Evolutionary conservation across 768 basidiomycete genomes (phyloP), one percentile per base, ranked within the genome.

Genomic region (Leucosporidium scottii): DNA sequence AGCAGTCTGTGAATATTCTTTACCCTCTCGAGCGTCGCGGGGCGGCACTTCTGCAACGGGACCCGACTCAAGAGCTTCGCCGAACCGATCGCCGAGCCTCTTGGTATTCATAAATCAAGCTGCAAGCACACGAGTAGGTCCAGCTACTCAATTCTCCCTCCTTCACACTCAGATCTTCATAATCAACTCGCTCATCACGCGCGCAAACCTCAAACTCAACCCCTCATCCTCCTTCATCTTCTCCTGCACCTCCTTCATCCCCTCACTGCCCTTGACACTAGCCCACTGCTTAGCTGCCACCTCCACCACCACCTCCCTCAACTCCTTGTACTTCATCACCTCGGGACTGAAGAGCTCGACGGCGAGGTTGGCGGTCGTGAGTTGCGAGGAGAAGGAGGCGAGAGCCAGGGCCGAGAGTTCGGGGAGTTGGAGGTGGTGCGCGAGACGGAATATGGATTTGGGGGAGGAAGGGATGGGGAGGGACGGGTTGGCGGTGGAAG

Each of bases 341-440:
- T 28, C 31, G 30, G 25, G 21, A 20, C 30, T 31, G 31, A 57
- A 64, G n/a, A 68, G 51, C 61, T 62, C 62, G 31, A 51, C 28
- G 18, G 39, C 51, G 34, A 39, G 54, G 27, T 44, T 59, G 0
- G 21, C 17, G 1, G 34, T 20, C 3, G 59, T 39, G 36, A 67
- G 66, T 39, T 67, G 66, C 1, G 48, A 31, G 1, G 12, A 4
- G 50, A 48, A 58, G 25, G 36, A 59, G 23, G 30, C 31, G 49
- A 67, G 62, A 1, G 66, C 57, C 25, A 67, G 67, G 8, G 21
- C 2, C 1, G 1, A 0, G 17, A 68, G 62, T 0, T 31, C 18
- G 9, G 49, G 15, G 39, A 68, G 57, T 13, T 55, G 34, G 51
- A 68, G 67, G 51, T 60, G 31, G 59, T 68, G 67, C 10, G 67